Evolutionary conservation across 73 alveolate species (phyloP), one percentile per base, ranked within the genome.

Genomic region (Paramecium octaurelia): DNA sequence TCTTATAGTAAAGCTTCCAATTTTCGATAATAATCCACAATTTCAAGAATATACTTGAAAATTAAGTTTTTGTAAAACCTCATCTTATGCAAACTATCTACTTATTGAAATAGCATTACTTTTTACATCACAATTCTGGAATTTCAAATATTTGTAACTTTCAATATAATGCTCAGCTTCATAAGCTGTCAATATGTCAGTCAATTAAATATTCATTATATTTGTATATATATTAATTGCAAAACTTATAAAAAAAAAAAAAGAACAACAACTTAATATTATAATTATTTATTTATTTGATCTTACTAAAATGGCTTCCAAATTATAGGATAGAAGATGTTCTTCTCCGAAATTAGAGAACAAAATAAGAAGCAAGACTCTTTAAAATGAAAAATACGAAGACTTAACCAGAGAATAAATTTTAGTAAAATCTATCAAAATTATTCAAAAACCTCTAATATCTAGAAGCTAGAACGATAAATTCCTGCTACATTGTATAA

Each of bases 11-110:
- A 93, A 75, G 92, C 54, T 8, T 76, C 77, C 18, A 88, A 94
- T 97, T 98, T 99, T 88, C 99, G 98, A 88, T 99, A 96, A 91
- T 97, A 99, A 93, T 99, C 99, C 16, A 99, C 96, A 29, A 99
- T 94, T 77, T 99, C 99, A 20, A 99, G 97, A 40, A 99, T 92
- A 77, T 96, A 96, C 99, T 77, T 88, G 93, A 91, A 93, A 95
- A 88, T 92, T 97, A 36, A 91, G 93, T 88, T 95, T 94, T 88
- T 94, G 94, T 46, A 95, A 60, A 36, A 91, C 87, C 89, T 96
- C 98, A 92, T 97, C 98, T 86, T 95, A 88, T 9, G 42, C 34
- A 43, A 94, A 86, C 99, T 97, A 96, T 46, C 97, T 93, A 14
- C 0, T 27, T 38, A 54, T 75, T 50, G 7, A 10, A 4, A 50